A percentile compares a stretch with the other conserved stretches of the same genome.
Evolutionary conservation across 2,329 filamentous ascomycete species (phyloP).

Genomic region (Fusarium fracticaudum): DNA sequence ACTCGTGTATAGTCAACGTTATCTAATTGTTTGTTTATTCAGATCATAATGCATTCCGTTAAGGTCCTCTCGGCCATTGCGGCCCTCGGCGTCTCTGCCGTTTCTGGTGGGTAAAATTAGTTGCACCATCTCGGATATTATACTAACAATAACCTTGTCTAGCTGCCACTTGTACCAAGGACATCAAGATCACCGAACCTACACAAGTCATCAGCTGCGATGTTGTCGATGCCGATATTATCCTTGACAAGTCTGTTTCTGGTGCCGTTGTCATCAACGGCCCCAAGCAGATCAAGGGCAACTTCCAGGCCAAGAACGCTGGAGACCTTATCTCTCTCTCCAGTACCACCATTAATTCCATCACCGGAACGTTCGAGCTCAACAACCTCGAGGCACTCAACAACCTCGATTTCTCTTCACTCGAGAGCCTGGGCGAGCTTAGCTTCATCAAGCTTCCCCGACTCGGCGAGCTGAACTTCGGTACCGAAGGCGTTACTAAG

Average conservation of each 20-base stretch:
- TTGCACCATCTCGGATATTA: neutral
- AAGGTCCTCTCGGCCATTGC: conserved; percentile 57
- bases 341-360: conserved; percentile 68
- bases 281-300: conserved; percentile 64
- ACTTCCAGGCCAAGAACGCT: conserved; percentile 70
- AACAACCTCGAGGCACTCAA: conserved; percentile 74
- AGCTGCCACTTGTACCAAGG: conserved; percentile 55
- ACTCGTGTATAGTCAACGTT: neutral
- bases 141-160: conserved; percentile 30
- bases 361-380: conserved; percentile 77
- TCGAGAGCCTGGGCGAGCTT: conserved; percentile 74
- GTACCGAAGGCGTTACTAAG: conserved; percentile 67
- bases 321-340: conserved; percentile 67
- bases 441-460: conserved; percentile 76
- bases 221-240: conserved; percentile 75
- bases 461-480: conserved; percentile 61
- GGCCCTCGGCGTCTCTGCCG: conserved; percentile 53
- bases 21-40: conserved; percentile 27
- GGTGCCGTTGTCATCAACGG: conserved; percentile 71
- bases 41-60: conserved; percentile 59
- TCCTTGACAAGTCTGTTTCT: conserved; percentile 66
- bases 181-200: conserved; percentile 72
- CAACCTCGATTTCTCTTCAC: conserved; percentile 70
- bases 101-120: conserved; percentile 52
- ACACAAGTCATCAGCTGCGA: conserved; percentile 71